Evolutionary conservation across 768 basidiomycete species (phyloP), one percentile per base, ranked within the genome.

Genomic region (Amylocystis lapponica): DNA sequence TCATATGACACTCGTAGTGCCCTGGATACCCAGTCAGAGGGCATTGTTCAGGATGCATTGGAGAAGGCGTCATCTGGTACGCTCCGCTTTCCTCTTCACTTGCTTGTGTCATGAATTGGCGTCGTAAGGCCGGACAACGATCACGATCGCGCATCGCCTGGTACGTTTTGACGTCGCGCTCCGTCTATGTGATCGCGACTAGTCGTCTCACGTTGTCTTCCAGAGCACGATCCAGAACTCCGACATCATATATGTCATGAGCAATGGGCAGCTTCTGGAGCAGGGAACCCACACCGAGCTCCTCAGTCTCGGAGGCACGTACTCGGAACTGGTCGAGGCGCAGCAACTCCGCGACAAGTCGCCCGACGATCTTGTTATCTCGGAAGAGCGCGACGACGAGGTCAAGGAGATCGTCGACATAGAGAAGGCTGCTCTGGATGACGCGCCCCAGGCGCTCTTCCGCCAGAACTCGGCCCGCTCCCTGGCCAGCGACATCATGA

Each of bases 161-260:
- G 86, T 84, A 2, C n/a, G n/a, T n/a, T n/a, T n/a, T n/a, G n/a
- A n/a, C n/a, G n/a, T n/a, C n/a, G n/a, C n/a, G n/a, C n/a, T n/a
- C n/a, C n/a, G n/a, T n/a, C n/a, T n/a, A n/a, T n/a, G n/a, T n/a
- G n/a, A n/a, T n/a, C n/a, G n/a, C n/a, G n/a, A n/a, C n/a, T n/a
- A n/a, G n/a, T n/a, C n/a, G n/a, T n/a, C n/a, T n/a, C n/a, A n/a
- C n/a, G n/a, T n/a, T n/a, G n/a, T n/a, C n/a, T n/a, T n/a, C n/a
- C n/a, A n/a, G n/a, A 83, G 86, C 13, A 92, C 88, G 12, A 85
- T 92, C 71, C 87, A 84, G 66, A 81, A 87, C 56, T 89, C 89
- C 1, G 74, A 89, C 62, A 65, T 76, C 44, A 90, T 90, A 46
- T 85, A 83, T 56, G 90, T 95, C 51, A 91, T 95, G 86, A 91